These are phyloP conservation scores for Fraxinus latifolia DNA, from an alignment of 305 asterid species.

Conservation along the genomic window DNA sequence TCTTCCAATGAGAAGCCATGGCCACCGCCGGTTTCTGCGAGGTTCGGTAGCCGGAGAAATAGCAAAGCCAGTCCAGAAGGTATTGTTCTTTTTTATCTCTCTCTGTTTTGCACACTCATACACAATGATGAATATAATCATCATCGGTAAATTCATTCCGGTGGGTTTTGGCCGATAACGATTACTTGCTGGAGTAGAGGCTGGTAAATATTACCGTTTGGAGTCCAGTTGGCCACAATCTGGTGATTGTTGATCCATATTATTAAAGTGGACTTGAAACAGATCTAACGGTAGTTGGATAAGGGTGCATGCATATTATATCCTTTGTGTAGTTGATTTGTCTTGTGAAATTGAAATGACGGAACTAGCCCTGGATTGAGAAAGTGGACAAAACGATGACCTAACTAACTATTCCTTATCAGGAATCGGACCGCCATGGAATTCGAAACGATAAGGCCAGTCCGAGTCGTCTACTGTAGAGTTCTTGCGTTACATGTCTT, in stretches of 20 bases:
- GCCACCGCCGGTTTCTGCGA: conserved; percentile 41
- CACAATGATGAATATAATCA: background rate
- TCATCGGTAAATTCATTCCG: conserved; percentile 6
- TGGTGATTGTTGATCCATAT: conserved; percentile 21
- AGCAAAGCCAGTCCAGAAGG: conserved; percentile 66
- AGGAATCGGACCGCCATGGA: background rate
- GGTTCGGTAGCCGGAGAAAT: conserved; percentile 64
- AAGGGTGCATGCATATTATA: background rate
- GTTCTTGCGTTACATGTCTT: background rate
- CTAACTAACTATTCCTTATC: background rate
- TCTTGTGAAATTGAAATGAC: background rate
- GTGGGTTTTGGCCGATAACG: conserved; percentile 27
- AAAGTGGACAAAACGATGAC: background rate
- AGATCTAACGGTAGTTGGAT: background rate
- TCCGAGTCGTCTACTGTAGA: background rate
- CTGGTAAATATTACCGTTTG: conserved; percentile 47
- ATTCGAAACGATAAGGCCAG: background rate
- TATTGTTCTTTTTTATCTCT: conserved; percentile 20
- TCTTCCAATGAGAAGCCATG: conserved; percentile 39
- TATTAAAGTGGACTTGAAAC: conserved; percentile 9
- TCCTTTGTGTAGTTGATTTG: background rate
- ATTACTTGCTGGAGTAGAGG: conserved; percentile 3
- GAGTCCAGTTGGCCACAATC: background rate
- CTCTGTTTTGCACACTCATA: background rate
- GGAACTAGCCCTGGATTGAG: background rate